phyloP scores from a whole-genome alignment of 208 protist species.

The Trypanosoma cruzi region DNA sequence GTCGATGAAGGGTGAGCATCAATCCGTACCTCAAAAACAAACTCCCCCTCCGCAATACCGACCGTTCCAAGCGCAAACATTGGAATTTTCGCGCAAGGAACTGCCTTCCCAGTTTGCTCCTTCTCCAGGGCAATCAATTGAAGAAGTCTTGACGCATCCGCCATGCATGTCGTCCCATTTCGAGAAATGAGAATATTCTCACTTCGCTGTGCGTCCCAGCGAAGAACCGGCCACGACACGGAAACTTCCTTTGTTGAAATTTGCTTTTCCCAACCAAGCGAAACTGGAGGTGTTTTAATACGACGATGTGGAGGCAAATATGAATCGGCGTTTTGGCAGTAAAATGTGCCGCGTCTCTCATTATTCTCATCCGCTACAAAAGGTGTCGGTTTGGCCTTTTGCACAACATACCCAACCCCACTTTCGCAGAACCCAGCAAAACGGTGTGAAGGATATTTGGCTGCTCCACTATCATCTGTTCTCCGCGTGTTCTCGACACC shows the following conservation, averaged over 20 bases:
- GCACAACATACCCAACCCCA: not conserved
- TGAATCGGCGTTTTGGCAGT: not conserved
- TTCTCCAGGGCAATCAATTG: conserved; percentile 35
- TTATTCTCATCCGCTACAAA: not conserved
- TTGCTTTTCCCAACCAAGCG: not conserved
- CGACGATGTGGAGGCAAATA: not conserved
- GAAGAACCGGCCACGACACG: conserved; percentile 20
- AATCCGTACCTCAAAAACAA: conserved; percentile 40
- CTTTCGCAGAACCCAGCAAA: not conserved
- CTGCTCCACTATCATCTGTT: not conserved
- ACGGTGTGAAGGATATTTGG: not conserved
- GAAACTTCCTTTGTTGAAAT: not conserved
- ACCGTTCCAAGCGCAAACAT: conserved; percentile 55
- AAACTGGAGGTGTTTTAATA: conserved; percentile 13
- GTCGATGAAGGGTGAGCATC: conserved; percentile 30
- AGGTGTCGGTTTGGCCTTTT: not conserved
- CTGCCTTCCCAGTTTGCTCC: conserved; percentile 7
- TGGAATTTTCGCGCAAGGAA: conserved; percentile 38
- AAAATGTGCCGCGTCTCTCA: not conserved
- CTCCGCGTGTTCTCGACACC: not conserved
- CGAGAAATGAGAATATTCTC: conserved; percentile 63
- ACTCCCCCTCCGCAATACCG: conserved; percentile 35
- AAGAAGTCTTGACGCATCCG: conserved; percentile 46
- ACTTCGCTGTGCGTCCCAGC: conserved; percentile 56
- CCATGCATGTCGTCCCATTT: conserved; percentile 43